Evolutionary conservation across 139 green algal genomes (phyloP).

Genomic region (Deuterostichococcus epilithicus): DNA sequence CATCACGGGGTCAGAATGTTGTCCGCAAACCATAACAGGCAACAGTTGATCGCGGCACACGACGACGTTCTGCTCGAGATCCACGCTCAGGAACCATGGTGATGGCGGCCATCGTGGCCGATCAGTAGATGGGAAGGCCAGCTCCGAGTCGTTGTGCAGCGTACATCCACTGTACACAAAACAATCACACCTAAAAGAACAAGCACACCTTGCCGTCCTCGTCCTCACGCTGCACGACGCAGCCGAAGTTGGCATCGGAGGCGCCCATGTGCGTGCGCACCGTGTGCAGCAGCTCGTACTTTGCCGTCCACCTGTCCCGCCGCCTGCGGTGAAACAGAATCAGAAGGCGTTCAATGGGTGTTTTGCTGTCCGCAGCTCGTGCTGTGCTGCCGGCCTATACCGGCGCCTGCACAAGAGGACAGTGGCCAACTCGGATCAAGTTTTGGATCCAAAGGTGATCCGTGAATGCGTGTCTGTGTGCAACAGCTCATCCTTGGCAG

Average conservation of each 20-base stretch:
- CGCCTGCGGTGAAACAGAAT: slow-evolving; percentile 22
- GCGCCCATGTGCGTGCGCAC: slow-evolving; percentile 91
- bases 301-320: slow-evolving; percentile 62
- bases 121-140: too few relatives aligned
- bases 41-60: too few relatives aligned
- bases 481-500: slow-evolving; percentile 83
- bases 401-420: slow-evolving; percentile 13
- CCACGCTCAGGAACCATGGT: background rate
- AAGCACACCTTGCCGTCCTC: slow-evolving; percentile 31
- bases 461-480: too few relatives aligned
- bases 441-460: too few relatives aligned
- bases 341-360: too few relatives aligned
- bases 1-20: too few relatives aligned
- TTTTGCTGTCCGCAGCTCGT: too few relatives aligned
- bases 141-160: too few relatives aligned
- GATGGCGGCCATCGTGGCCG: background rate
- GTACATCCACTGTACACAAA: too few relatives aligned
- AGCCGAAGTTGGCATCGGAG: slow-evolving; percentile 84
- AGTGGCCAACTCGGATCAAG: too few relatives aligned
- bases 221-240: slow-evolving; percentile 81
- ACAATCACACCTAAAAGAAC: background rate
- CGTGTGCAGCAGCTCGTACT: slow-evolving; percentile 84
- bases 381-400: slow-evolving; percentile 74
- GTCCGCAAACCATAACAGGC: too few relatives aligned
- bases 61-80: too few relatives aligned